Base-by-base conservation (phyloP, 1,139 yeast species). In the Lodderomyces pseudojiufengensis region DNA sequence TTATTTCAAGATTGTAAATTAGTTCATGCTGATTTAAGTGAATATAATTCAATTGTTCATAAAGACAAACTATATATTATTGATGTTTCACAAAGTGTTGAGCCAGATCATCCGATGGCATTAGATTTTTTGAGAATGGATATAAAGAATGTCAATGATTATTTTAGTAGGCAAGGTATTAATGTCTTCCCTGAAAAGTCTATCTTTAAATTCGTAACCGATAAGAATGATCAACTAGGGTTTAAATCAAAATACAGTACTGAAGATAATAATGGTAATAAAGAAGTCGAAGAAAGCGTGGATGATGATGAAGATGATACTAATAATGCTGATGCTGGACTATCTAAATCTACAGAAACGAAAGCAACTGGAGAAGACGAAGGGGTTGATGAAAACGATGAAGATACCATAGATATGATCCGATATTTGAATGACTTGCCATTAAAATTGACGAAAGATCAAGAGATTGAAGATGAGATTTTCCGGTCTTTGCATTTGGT, bases 31-130 rank as follows among this genome's bases (percentile, higher is more conserved):
- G 99, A 94, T 70, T 69, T 94, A 55, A 84, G 95, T 48, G 99
- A 94, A 58, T 94, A 94, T 63, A 94, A 94, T 55, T 76, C 88
- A 1, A 84, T 94, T 43, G 84, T 94, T 18, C 97, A 90, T 55
- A 54, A 85, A n/a, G 80, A 75, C 31, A 75, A 79, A 51, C 65
- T 94, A 24, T 88, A 84, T 60, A 86, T 94, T 41, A 86, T 94
- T 49, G 99, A 94, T 64, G 99, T 94, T 14, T 90, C 97, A 1
- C 99, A 94, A 56, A 82, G 95, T 25, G 98, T 94, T 20, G 97
- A 94, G 57, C 97, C 95, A 15, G 97, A 90, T 50, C 99, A 94
- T 59, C 98, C 97, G 5, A 88, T 87, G 85, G 85, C 96, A 30
- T 69, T 92, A 42, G 97, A 92, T 55, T 94, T 94, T 54, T 63